Evolutionary conservation across 129 eudicot genomes (phyloP), one percentile per base, ranked within the genome.

Genomic region (Solidago caesia): DNA sequence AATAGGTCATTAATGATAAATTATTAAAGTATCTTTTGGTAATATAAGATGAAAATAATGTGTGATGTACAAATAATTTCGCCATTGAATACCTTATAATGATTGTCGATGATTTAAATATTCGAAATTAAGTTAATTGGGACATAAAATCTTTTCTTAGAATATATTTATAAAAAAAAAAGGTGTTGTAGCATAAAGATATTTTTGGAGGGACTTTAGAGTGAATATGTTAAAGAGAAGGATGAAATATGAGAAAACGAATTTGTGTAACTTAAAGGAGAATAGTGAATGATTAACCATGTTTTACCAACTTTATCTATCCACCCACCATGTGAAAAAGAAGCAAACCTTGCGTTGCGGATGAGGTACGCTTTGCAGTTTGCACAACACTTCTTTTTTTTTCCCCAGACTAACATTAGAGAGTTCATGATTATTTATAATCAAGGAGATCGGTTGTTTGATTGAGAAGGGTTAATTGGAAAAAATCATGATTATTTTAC

Each of bases 291-390:
- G 71, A 51, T 59, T 71, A 74, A 44, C 41, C 68, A 65, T 64
- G 83, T 65, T 72, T 33, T 68, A 72, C 83, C 83, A 79, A 73
- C 83, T 29, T 21, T 43, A 57, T 29, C 25, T 15, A 65, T 65
- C 52, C 64, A 79, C 67, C 78, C 73, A 79, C 83, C 83, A 79
- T 79, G 74, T 79, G 83, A 72, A 53, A 79, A 72, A 73, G 78
- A 79, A 65, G 78, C 82, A 72, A 79, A 79, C 69, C 27, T 79
- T 79, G 78, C 83, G 83, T 72, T 49, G 77, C 82, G 60, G 72
- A 64, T 78, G 77, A 71, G 78, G 74, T 79, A 79, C 69, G 69
- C 21, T 64, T 43, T 33, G 39, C 39, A 33, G 2, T 64, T 43
- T 33, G 39, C 39, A 33, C 39, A 33, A 43, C 67, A 10, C n/a